Percentiles rank a stretch among this genome's conserved stretches.
These are phyloP conservation scores for Kodamaea kakaduensis DNA, from an alignment of 805 yeast species.

Conservation along the genomic window DNA sequence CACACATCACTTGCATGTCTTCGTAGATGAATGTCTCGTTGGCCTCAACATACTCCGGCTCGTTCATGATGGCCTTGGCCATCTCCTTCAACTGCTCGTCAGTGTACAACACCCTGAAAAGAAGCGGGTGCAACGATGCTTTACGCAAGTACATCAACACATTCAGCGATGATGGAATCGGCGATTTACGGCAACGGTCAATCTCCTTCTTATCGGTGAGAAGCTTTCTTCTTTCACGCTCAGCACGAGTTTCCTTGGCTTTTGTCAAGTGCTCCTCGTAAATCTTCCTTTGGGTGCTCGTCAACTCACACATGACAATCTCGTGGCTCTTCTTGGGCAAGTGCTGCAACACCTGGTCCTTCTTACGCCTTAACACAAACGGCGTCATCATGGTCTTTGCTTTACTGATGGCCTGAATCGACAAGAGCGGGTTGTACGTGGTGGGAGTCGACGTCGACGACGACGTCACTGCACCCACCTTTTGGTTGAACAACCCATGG, in stretches of 20 bases:
- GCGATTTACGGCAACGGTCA: slow-evolving; percentile 25
- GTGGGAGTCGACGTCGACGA: slow-evolving; percentile 34
- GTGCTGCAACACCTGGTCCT: slow-evolving; percentile 86
- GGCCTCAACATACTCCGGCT: slow-evolving; percentile 76
- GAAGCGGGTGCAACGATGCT: slow-evolving; percentile 87
- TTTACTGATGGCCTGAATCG: slow-evolving; percentile 85
- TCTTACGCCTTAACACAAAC: slow-evolving; percentile 86
- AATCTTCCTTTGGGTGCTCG: slow-evolving; percentile 49
- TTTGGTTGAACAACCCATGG: slow-evolving; percentile 79
- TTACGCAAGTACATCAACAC: slow-evolving; percentile 86
- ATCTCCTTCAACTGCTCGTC: slow-evolving; percentile 56
- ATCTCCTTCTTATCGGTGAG: slow-evolving; percentile 33
- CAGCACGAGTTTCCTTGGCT: slow-evolving; percentile 38
- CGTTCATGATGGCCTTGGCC: slow-evolving; percentile 77
- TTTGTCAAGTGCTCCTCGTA: slow-evolving; percentile 57
- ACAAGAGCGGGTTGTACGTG: slow-evolving; percentile 71
- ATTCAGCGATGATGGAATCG: slow-evolving; percentile 53
- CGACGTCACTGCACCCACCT: slow-evolving; percentile 61
- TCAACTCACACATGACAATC: slow-evolving; percentile 63
- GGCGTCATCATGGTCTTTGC: slow-evolving; percentile 99
- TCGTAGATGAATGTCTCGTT: slow-evolving; percentile 74
- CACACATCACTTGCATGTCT: slow-evolving; percentile 95
- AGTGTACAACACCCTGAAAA: slow-evolving; percentile 64
- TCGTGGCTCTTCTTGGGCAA: slow-evolving; percentile 72
- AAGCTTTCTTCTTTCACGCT: slow-evolving; percentile 41